These are phyloP conservation scores for Phaeomoniella chlamydospora DNA, from an alignment of 2,329 filamentous ascomycete genomes.

Conservation along the genomic window DNA sequence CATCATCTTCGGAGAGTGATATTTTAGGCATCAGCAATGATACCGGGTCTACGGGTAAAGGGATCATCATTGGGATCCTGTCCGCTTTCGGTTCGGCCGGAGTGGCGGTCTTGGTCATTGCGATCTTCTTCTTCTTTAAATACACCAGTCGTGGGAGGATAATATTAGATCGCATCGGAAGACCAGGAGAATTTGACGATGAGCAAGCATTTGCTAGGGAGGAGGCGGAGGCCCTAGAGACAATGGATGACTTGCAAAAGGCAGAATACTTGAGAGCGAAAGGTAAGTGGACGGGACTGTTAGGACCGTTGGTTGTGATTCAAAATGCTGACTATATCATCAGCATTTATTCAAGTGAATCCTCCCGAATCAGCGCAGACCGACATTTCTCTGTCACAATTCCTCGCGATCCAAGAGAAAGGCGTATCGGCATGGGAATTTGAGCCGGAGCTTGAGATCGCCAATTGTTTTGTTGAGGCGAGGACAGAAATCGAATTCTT, in stretches of 20 bases:
- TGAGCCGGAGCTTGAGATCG: conserved; percentile 95
- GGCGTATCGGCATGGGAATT: conserved; percentile 99
- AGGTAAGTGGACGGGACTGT: conserved; percentile 47
- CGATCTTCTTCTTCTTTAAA: conserved; percentile 83
- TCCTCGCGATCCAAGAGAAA: conserved; percentile 96
- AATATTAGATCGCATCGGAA: conserved; percentile 79
- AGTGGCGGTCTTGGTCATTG: conserved; percentile 64
- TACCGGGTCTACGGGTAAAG: conserved; percentile 47
- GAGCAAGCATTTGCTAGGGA: conserved; percentile 89
- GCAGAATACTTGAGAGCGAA: conserved; percentile 90
- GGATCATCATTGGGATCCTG: conserved; percentile 86
- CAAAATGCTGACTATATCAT: conserved; percentile 6
- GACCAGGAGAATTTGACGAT: conserved; percentile 94
- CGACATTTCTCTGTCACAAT: conserved; percentile 94
- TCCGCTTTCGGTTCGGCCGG: conserved; percentile 88
- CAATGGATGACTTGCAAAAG: conserved; percentile 85
- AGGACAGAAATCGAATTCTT: conserved; percentile 98
- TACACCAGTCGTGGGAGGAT: conserved; percentile 82
- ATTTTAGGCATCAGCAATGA: conserved; percentile 21
- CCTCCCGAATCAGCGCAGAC: conserved; percentile 90
- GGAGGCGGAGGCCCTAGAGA: conserved; percentile 86
- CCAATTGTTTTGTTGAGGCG: conserved; percentile 94
- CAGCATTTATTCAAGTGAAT: conserved; percentile 87
- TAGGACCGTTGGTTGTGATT: no score
- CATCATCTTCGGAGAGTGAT: neutral